Percentiles rank a stretch among this genome's conserved stretches.
Evolutionary conservation across 495 filamentous ascomycete genomes (phyloP).

Genomic region (Zalerion maritima): DNA sequence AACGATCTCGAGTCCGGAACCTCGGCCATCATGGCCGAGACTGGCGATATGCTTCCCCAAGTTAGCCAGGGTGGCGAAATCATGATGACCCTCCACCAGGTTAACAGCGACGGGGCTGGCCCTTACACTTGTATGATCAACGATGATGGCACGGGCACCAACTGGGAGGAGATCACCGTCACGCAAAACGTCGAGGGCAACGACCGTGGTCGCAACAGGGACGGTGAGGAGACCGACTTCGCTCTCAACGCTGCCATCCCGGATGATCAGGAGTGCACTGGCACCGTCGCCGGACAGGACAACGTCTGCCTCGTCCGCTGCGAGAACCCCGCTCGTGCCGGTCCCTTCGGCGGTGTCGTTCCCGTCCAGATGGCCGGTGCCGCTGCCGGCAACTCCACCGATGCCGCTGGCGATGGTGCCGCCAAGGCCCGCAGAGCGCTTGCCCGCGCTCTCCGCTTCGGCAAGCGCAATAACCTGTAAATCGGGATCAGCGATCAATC

Average conservation of each 20-base stretch:
- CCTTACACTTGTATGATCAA: conserved; percentile 37
- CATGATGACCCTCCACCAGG: conserved; percentile 37
- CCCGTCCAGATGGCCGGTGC: conserved; percentile 32
- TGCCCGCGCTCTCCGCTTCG: no score
- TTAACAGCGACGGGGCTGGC: conserved; percentile 31
- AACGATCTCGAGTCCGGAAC: conserved; percentile 36
- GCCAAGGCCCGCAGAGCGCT: no score
- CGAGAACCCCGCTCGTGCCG: conserved; percentile 33
- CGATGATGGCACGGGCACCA: conserved; percentile 26
- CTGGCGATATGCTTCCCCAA: conserved; percentile 31
- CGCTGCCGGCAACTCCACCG: conserved; percentile 1
- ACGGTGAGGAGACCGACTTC: conserved; percentile 24
- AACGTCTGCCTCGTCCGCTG: conserved; percentile 39
- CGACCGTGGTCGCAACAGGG: conserved; percentile 2
- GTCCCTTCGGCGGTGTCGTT: conserved; percentile 39
- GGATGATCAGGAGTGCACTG: conserved; percentile 31
- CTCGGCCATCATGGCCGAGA: conserved; percentile 28
- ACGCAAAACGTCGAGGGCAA: conserved; percentile 20
- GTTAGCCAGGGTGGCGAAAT: conserved; percentile 30
- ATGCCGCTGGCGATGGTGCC: no score
- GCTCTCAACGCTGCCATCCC: conserved; percentile 31
- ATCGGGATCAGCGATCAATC: no score
- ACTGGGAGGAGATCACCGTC: conserved; percentile 26
- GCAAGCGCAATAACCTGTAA: no score
- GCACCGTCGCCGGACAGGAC: conserved; percentile 34